Conservation (phyloP, 2,329 filamentous ascomycete genomes). For the Clonostachys rosea region DNA sequence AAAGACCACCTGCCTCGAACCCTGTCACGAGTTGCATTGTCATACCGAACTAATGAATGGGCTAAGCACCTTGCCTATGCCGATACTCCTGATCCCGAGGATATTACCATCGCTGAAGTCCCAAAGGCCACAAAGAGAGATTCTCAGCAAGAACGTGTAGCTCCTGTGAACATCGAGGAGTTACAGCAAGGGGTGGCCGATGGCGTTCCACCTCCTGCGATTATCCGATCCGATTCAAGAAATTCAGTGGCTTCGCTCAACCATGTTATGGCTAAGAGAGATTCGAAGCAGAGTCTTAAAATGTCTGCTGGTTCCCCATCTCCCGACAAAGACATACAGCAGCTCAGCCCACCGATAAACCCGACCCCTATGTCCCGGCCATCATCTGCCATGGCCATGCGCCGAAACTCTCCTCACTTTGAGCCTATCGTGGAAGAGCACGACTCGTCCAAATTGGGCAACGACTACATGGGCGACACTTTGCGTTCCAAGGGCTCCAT, state of each 20-base stretch:
- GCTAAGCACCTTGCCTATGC: constrained; percentile 81
- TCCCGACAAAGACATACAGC: background rate
- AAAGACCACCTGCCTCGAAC: constrained; percentile 63
- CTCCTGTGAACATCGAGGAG: constrained; percentile 59
- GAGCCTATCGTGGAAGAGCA: constrained; percentile 41
- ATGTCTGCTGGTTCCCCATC: background rate
- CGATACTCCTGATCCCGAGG: constrained; percentile 65
- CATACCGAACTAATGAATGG: constrained; percentile 93
- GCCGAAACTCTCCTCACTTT: constrained; percentile 19
- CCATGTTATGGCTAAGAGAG: background rate
- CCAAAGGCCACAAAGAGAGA: constrained; percentile 5
- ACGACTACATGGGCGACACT: background rate
- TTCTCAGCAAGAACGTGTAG: constrained; percentile 40
- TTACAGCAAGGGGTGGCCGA: constrained; percentile 59
- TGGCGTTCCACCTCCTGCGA: constrained; percentile 29
- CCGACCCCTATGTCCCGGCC: constrained; percentile 5
- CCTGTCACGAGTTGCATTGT: constrained; percentile 71
- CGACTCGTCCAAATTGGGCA: constrained; percentile 12
- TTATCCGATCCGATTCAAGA: constrained; percentile 20
- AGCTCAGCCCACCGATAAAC: background rate
- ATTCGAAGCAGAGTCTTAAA: background rate
- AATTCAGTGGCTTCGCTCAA: constrained; percentile 5
- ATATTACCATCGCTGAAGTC: constrained; percentile 43
- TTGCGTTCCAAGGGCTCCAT: constrained; percentile 7
- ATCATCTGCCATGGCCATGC: constrained; percentile 10